Conservation (phyloP, 768 basidiomycete species). For the Cytidiella melzeri region DNA sequence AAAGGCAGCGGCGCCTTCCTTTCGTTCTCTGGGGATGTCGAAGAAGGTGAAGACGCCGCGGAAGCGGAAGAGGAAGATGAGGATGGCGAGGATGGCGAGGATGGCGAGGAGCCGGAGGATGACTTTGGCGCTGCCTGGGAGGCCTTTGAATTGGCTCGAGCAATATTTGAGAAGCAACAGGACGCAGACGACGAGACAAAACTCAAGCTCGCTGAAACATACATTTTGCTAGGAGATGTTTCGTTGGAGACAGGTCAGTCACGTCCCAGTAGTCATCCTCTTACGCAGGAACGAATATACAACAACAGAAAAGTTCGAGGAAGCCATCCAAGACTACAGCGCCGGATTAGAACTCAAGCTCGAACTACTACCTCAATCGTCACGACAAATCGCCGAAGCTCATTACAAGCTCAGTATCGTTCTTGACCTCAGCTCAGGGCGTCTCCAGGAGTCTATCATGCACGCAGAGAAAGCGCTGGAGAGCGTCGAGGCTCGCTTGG, state of each 20-base stretch:
- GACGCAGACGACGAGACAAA: slow-evolving; percentile 54
- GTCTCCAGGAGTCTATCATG: slow-evolving; percentile 71
- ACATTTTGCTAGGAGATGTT: slow-evolving; percentile 90
- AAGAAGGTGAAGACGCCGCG: slow-evolving; percentile 43
- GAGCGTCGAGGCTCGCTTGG: slow-evolving; percentile 68
- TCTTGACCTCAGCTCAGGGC: slow-evolving; percentile 83
- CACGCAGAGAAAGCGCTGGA: slow-evolving; percentile 78
- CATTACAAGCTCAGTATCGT: slow-evolving; percentile 94
- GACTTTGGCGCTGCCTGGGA: slow-evolving; percentile 99
- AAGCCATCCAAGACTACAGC: slow-evolving; percentile 85
- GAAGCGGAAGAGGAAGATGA: slow-evolving; percentile 47
- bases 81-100: slow-evolving; percentile 54
- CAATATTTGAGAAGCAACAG: slow-evolving; percentile 70
- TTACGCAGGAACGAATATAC: not conserved
- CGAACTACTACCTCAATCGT: slow-evolving; percentile 74
- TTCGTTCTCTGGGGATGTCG: slow-evolving; percentile 77
- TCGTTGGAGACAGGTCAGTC: slow-evolving; percentile 87
- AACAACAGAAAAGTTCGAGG: slow-evolving; percentile 84
- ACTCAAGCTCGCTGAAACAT: slow-evolving; percentile 87
- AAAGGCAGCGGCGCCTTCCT: slow-evolving; percentile 52
- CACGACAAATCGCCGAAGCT: slow-evolving; percentile 88
- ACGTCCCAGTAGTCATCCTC: not conserved
- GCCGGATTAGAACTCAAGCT: slow-evolving; percentile 70
- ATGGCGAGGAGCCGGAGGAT: slow-evolving; percentile 83
- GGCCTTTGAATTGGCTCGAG: slow-evolving; percentile 88